phyloP scores from a whole-genome alignment of 2,329 filamentous ascomycete genomes.

The Paecilomyces variotii region DNA sequence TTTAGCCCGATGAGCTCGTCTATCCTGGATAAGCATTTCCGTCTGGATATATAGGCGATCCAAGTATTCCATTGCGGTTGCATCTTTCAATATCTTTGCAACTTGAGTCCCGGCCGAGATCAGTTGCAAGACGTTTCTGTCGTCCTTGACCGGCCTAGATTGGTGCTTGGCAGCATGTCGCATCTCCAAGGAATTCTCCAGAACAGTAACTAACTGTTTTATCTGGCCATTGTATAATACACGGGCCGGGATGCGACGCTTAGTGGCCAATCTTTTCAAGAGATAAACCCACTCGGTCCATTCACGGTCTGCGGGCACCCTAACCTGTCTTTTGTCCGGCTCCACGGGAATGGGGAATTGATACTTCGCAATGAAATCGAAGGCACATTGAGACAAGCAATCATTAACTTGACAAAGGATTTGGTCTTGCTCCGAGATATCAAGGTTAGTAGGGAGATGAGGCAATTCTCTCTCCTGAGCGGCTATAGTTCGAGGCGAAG shows the following conservation, averaged over 20 bases:
- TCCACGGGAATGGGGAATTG: conserved; percentile 82
- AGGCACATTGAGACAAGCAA: conserved; percentile 74
- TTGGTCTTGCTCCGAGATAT: conserved; percentile 75
- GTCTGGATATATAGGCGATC: conserved; percentile 76
- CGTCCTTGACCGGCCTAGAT: conserved; percentile 75
- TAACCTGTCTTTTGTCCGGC: conserved; percentile 70
- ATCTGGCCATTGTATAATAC: conserved; percentile 85
- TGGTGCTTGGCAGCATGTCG: conserved; percentile 77
- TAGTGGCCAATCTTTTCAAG: conserved; percentile 75
- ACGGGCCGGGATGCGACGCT: conserved; percentile 73
- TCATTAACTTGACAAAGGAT: conserved; percentile 77
- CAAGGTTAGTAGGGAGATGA: conserved; percentile 71
- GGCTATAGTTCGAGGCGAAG: conserved; percentile 61
- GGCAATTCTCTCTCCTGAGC: conserved; percentile 73
- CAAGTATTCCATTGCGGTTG: conserved; percentile 72
- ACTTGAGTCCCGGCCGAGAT: conserved; percentile 83
- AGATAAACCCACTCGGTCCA: conserved; percentile 92
- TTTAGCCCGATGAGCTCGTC: conserved; percentile 35
- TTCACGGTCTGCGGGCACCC: conserved; percentile 67
- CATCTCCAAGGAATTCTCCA: conserved; percentile 86
- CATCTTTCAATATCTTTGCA: conserved; percentile 78
- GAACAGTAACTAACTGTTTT: conserved; percentile 79
- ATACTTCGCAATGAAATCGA: conserved; percentile 85
- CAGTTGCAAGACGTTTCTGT: conserved; percentile 78
- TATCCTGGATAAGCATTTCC: conserved; percentile 68